Conservation (phyloP, 345 rosid genomes). For the Euphorbia pulcherrima region DNA sequence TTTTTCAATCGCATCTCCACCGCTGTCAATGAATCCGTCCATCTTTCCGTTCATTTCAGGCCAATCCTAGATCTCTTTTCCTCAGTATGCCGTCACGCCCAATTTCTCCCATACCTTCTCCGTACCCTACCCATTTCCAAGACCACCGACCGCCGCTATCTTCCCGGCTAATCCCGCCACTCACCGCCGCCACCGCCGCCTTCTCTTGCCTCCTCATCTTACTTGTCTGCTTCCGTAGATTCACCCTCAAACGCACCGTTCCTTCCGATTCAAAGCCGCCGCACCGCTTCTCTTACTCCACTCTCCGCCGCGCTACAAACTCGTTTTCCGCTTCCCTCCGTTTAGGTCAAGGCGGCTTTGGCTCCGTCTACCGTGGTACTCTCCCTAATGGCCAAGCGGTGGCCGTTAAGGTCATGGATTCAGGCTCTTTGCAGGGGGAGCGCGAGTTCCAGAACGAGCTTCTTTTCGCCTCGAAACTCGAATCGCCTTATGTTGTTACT, state of each 20-base stretch:
- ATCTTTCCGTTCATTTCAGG: neutral
- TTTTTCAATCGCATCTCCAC: neutral
- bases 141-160: constrained; percentile 30
- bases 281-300: constrained; percentile 63
- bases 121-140: constrained; percentile 15
- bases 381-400: constrained; percentile 40
- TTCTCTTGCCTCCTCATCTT: constrained; percentile 43
- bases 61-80: neutral
- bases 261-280: constrained; percentile 60
- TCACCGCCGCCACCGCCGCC: constrained; percentile 37
- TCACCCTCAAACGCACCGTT: constrained; percentile 67
- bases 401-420: constrained; percentile 91
- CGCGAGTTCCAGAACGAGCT: constrained; percentile 94
- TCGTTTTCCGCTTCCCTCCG: constrained; percentile 69
- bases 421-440: constrained; percentile 88
- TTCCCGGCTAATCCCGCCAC: constrained; percentile 37
- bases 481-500: constrained; percentile 51
- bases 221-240: constrained; percentile 57
- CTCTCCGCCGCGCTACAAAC: constrained; percentile 72
- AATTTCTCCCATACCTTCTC: constrained; percentile 20
- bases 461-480: constrained; percentile 63
- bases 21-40: neutral
- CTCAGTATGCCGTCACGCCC: constrained; percentile 47
- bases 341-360: constrained; percentile 94
- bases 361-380: constrained; percentile 71